These are phyloP conservation scores for Boletus tylopilopsis DNA, from an alignment of 768 basidiomycete genomes.

Conservation along the genomic window DNA sequence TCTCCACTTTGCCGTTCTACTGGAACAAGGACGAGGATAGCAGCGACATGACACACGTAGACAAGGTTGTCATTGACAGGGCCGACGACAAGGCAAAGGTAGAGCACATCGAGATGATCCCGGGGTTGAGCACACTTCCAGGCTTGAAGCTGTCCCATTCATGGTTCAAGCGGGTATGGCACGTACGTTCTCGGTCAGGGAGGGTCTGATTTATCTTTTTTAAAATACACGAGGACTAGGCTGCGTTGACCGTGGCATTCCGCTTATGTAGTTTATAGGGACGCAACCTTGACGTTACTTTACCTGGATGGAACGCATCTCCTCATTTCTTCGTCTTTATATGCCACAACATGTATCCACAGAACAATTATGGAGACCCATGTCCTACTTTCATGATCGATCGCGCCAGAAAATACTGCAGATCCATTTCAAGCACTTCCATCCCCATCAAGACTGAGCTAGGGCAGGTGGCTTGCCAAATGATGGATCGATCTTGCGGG, in stretches of 20 bases:
- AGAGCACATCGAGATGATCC: slow-evolving; percentile 19
- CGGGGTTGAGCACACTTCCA: slow-evolving; percentile 19
- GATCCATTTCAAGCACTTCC: background rate
- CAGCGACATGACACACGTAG: slow-evolving; percentile 24
- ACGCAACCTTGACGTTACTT: slow-evolving; percentile 3
- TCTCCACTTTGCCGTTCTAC: slow-evolving; percentile 37
- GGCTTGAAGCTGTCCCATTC: slow-evolving; percentile 24
- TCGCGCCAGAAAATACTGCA: background rate
- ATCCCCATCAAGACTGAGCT: background rate
- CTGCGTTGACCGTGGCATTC: slow-evolving; percentile 13
- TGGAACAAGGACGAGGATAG: slow-evolving; percentile 46
- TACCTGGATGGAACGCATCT: slow-evolving; percentile 3
- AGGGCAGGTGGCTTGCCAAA: slow-evolving; percentile 34
- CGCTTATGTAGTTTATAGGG: background rate
- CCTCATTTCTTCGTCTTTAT: background rate
- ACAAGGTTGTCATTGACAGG: background rate
- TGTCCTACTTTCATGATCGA: background rate
- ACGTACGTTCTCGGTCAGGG: slow-evolving; percentile 25
- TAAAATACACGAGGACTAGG: background rate
- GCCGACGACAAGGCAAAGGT: slow-evolving; percentile 9
- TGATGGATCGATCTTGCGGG: slow-evolving; percentile 66
- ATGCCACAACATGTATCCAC: slow-evolving; percentile 1
- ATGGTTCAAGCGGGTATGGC: slow-evolving; percentile 34
- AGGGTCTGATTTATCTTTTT: slow-evolving; percentile 17
- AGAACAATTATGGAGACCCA: too few relatives aligned